Percentiles rank a stretch among this genome's conserved stretches.
phyloP scores from a whole-genome alignment of 1,284 basidiomycete genomes.

The Cystobasidiaceae sp. region DNA sequence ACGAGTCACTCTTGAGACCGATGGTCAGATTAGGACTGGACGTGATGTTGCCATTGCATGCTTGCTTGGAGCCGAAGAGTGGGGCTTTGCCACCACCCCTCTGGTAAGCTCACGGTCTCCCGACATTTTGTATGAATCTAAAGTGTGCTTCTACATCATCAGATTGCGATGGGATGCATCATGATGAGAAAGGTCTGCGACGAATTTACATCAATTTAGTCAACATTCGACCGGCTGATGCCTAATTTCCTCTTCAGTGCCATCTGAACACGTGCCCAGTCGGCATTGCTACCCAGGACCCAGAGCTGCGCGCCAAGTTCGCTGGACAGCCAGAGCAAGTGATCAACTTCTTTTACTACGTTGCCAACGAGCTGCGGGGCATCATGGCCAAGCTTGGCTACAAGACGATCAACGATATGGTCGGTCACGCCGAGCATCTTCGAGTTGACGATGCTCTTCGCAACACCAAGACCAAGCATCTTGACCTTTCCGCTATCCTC shows the following conservation, averaged over 20 bases:
- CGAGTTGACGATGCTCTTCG: constrained; percentile 82
- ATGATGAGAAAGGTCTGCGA: constrained; percentile 85
- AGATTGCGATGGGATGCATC: constrained; percentile 97
- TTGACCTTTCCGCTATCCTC: constrained; percentile 81
- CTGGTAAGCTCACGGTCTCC: too few species aligned
- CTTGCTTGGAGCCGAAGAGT: constrained; percentile 88
- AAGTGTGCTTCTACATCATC: too few species aligned
- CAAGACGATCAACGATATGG: constrained; percentile 97
- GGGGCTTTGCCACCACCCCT: constrained; percentile 73
- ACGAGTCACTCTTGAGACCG: constrained; percentile 88
- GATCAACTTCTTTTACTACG: constrained; percentile 65
- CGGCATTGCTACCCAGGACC: constrained; percentile 93
- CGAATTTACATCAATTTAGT: too few species aligned
- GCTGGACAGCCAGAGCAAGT: constrained; percentile 92
- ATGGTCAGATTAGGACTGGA: constrained; percentile 90
- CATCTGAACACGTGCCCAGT: constrained; percentile 80
- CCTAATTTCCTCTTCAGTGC: constrained; percentile 51
- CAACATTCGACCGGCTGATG: constrained; percentile 29
- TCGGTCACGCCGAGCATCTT: constrained; percentile 85
- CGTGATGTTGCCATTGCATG: constrained; percentile 91
- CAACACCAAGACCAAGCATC: constrained; percentile 77
- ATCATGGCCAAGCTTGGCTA: constrained; percentile 96
- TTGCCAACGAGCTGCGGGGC: constrained; percentile 82
- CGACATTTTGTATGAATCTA: too few species aligned
- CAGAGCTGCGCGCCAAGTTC: constrained; percentile 87